These are phyloP conservation scores for Fusarium gaditjirri DNA, from an alignment of 2,329 filamentous ascomycete species.

Conservation along the genomic window DNA sequence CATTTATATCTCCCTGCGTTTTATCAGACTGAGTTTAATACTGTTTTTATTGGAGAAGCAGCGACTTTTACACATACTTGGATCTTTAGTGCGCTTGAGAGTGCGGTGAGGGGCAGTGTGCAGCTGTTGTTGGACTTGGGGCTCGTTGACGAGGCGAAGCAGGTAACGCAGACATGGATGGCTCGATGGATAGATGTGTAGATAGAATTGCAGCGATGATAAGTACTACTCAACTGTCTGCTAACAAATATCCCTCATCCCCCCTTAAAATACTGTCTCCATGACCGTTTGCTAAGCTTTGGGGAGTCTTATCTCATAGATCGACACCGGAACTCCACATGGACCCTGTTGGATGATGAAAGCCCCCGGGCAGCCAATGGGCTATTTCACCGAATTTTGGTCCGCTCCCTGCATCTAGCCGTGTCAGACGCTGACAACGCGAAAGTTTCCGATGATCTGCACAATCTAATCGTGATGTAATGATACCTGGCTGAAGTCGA, in stretches of 20 bases:
- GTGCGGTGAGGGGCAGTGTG: constrained; percentile 64
- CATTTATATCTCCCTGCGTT: constrained; percentile 69
- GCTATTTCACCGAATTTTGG: not conserved
- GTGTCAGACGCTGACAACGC: not conserved
- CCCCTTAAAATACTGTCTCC: not conserved
- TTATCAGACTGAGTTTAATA: constrained; percentile 65
- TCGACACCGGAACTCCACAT: not conserved
- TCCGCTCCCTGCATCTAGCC: not conserved
- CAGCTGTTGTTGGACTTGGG: constrained; percentile 66
- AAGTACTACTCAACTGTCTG: not conserved
- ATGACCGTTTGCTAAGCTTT: not conserved
- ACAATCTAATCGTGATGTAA: rapidly evolving
- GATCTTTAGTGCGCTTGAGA: constrained; percentile 62
- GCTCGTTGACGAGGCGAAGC: constrained; percentile 69
- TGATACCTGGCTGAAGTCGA: rapidly evolving
- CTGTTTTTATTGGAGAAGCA: constrained; percentile 47
- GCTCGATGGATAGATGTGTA: constrained; percentile 60
- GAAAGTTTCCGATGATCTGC: not conserved
- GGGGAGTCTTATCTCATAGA: not conserved
- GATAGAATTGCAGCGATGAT: not conserved
- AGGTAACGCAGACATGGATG: constrained; percentile 67
- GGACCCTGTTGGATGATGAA: not conserved
- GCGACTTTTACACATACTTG: constrained; percentile 68
- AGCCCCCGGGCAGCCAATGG: not conserved
- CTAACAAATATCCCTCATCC: not conserved